Conservation (phyloP, 2,329 filamentous ascomycete genomes). For the Scytalidium lignicola region DNA sequence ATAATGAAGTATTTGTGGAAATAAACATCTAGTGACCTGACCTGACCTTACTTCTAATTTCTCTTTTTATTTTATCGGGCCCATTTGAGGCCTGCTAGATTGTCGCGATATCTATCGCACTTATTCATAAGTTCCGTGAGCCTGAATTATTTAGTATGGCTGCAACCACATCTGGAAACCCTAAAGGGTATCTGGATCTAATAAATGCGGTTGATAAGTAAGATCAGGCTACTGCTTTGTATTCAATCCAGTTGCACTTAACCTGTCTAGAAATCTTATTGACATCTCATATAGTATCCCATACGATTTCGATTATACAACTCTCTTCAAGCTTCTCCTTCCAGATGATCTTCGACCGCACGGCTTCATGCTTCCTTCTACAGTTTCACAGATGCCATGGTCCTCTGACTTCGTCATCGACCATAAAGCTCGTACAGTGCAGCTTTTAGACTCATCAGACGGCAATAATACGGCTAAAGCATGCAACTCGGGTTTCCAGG, state of each 20-base stretch:
- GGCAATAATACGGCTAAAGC: slow-evolving; percentile 22
- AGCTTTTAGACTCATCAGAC: slow-evolving; percentile 23
- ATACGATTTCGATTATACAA: slow-evolving; percentile 35
- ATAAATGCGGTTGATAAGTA: slow-evolving; percentile 6
- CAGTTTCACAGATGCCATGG: slow-evolving; percentile 43
- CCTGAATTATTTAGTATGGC: too few relatives aligned
- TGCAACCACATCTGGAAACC: too few relatives aligned
- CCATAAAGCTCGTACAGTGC: slow-evolving; percentile 27
- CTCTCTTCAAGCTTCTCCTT: slow-evolving; percentile 42
- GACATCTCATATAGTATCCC: slow-evolving; percentile 36
- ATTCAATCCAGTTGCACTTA: background rate
- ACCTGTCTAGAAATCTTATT: background rate
- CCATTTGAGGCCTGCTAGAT: too few relatives aligned
- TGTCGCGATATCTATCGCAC: too few relatives aligned
- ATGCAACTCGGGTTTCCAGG: slow-evolving; percentile 35
- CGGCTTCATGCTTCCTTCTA: slow-evolving; percentile 43
- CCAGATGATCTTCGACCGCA: slow-evolving; percentile 41
- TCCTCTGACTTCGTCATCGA: slow-evolving; percentile 34
- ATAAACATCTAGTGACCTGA: too few relatives aligned
- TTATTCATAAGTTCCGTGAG: too few relatives aligned
- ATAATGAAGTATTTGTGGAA: too few relatives aligned
- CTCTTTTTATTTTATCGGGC: too few relatives aligned
- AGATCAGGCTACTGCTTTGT: background rate
- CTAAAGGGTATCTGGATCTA: background rate
- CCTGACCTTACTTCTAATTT: too few relatives aligned